These are phyloP conservation scores for Phaeosphaeriaceae sp. DNA, from an alignment of 2,329 filamentous ascomycete genomes.

Conservation along the genomic window DNA sequence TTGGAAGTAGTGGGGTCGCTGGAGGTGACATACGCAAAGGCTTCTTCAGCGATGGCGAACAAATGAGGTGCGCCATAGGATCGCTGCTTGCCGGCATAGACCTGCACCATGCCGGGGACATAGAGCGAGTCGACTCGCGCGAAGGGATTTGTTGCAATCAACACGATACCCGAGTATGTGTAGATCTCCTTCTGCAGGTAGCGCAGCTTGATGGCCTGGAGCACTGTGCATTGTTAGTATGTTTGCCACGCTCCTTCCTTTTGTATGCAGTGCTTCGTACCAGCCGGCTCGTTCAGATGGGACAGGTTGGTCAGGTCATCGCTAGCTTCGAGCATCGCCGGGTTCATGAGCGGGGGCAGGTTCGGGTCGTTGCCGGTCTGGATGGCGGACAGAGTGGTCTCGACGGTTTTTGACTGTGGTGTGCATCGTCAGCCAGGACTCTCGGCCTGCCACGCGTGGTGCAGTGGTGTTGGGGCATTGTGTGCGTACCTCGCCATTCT, in stretches of 20 bases:
- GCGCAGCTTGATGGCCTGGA: constrained; percentile 96
- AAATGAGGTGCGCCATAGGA: constrained; percentile 96
- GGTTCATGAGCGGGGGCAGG: constrained; percentile 95
- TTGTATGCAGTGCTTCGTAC: constrained; percentile 59
- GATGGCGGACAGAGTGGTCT: constrained; percentile 78
- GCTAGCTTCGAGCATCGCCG: constrained; percentile 95
- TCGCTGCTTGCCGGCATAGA: constrained; percentile 96
- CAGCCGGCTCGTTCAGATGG: constrained; percentile 96
- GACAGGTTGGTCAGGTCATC: constrained; percentile 97
- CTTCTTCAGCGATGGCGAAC: constrained; percentile 98
- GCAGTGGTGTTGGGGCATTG: neutral
- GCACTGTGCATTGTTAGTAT: constrained; percentile 64
- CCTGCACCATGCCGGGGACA: constrained; percentile 99
- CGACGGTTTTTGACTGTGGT: constrained; percentile 75
- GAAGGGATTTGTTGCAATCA: constrained; percentile 98
- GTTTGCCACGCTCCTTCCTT: constrained; percentile 14
- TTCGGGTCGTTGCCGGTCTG: constrained; percentile 77
- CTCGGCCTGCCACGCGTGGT: neutral
- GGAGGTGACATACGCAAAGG: constrained; percentile 77
- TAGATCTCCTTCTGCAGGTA: constrained; percentile 99
- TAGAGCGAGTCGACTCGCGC: constrained; percentile 97
- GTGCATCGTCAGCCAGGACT: constrained; percentile 21
- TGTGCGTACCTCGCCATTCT: constrained; percentile 82
- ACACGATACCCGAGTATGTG: constrained; percentile 97
- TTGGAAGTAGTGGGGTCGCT: neutral